These are phyloP conservation scores for Malassezia brasiliensis DNA, from an alignment of 1,284 basidiomycete species.

Conservation along the genomic window DNA sequence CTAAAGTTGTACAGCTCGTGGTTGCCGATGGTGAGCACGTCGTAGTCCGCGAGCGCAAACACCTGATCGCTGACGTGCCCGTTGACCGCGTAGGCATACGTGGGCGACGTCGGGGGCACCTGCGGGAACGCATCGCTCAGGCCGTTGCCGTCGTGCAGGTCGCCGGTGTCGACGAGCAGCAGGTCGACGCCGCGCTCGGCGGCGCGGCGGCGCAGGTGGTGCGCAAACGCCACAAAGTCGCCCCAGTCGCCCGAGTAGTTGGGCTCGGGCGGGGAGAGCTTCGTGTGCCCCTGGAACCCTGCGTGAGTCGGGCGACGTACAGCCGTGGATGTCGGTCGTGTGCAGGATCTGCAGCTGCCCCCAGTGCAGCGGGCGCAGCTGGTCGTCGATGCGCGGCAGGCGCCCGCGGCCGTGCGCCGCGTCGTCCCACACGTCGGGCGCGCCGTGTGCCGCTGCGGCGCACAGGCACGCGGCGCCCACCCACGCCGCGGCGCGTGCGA, in stretches of 20 bases:
- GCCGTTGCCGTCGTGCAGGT: slow-evolving; percentile 45
- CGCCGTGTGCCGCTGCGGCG: too few relatives aligned
- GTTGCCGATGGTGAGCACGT: slow-evolving; percentile 75
- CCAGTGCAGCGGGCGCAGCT: slow-evolving; percentile 57
- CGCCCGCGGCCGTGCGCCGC: slow-evolving; percentile 19
- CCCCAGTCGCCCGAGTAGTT: slow-evolving; percentile 44
- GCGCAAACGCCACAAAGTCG: slow-evolving; percentile 46
- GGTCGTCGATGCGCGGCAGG: slow-evolving; percentile 29
- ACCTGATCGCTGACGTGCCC: slow-evolving; percentile 41
- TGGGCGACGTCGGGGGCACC: slow-evolving; percentile 2
- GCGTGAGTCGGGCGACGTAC: slow-evolving; percentile 7
- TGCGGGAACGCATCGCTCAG: slow-evolving; percentile 37
- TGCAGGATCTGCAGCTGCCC: slow-evolving; percentile 68
- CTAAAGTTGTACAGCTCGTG: slow-evolving; percentile 75
- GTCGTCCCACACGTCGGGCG: slow-evolving; percentile 1
- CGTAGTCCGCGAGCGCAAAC: slow-evolving; percentile 66
- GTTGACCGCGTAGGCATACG: slow-evolving; percentile 17
- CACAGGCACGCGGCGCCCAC: too few relatives aligned
- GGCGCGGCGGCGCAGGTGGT: slow-evolving; percentile 37
- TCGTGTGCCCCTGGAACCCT: slow-evolving; percentile 38
- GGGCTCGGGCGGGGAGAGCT: slow-evolving; percentile 43
- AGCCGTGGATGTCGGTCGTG: slow-evolving; percentile 67
- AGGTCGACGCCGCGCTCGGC: slow-evolving; percentile 36
- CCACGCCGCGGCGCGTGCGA: too few relatives aligned
- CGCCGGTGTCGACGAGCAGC: slow-evolving; percentile 43